Evolutionary conservation across 2,329 filamentous ascomycete species (phyloP), one percentile per base, ranked within the genome.

Genomic region (Ophiostoma piceae): DNA sequence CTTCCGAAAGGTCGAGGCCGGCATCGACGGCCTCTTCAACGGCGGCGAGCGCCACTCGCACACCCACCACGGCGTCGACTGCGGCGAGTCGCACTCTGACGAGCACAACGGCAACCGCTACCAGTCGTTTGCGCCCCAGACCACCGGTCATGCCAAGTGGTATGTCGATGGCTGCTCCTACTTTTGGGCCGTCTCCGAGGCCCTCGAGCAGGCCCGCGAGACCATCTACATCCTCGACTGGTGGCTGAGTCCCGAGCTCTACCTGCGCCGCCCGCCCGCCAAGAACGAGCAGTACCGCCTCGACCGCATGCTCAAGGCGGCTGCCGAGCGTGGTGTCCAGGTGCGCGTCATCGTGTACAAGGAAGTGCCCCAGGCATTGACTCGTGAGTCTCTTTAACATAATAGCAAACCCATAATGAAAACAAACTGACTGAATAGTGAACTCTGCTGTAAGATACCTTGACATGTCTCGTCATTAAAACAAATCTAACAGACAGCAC

Each of bases 341-440:
- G 84, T 97, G 74, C 90, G 94, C 75, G 84, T 96, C 68, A 93
- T 97, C 68, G 92, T 97, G 12, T 97, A 97, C 81, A 97, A 96
- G 80, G 94, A 97, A 80, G 91, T 94, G 8, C 87, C 90, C 3
- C 90, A 92, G 76, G 91, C 92, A 54, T 80, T 96, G 75, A 93
- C 91, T 57, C 83, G 90, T 92, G 84, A 85, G 90, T 87, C 29
- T 16, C 5, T 35, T 3, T 2, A 29, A 29, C 1, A 29, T 29
- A 29, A 29, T 8, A 35, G 35, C 35, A 3, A 35, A 2, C 2
- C 35, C 2, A 35, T 2, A 3, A 29, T 14, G 2, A 7, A 64
- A 2, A 26, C 12, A 74, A 77, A 86, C 84, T 90, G 67, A 88
- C 83, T 32, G 2, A 9, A n/a, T 37, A 71, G 70, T 72, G 29